A percentile compares a stretch with the other conserved stretches of the same genome.
These are phyloP conservation scores for Eucalyptus pauciflora DNA, from an alignment of 345 rosid species.

Conservation along the genomic window DNA sequence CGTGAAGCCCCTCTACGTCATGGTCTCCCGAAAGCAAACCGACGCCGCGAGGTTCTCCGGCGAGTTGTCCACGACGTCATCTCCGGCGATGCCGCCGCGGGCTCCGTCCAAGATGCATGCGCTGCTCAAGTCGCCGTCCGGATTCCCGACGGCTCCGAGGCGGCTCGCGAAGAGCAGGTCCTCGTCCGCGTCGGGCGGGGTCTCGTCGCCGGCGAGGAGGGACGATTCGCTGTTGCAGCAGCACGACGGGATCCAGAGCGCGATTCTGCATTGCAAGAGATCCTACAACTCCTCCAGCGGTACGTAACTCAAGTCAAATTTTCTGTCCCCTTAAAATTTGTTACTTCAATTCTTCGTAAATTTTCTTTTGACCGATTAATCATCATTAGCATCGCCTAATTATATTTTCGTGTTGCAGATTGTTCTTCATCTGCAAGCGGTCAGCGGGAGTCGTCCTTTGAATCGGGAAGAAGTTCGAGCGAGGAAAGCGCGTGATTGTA, in stretches of 20 bases:
- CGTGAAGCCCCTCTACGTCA: constrained; percentile 60
- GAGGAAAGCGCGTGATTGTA: background rate
- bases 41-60: constrained; percentile 11
- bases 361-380: background rate
- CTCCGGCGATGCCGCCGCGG: constrained; percentile 16
- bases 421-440: background rate
- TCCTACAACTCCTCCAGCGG: constrained; percentile 44
- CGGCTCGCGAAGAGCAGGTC: constrained; percentile 73
- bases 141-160: constrained; percentile 25
- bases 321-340: background rate
- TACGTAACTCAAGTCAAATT: background rate
- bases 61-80: constrained; percentile 16
- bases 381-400: background rate
- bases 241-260: constrained; percentile 90
- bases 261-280: constrained; percentile 92
- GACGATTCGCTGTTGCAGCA: constrained; percentile 81
- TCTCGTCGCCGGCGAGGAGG: constrained; percentile 48
- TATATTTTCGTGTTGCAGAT: background rate
- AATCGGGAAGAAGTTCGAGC: background rate
- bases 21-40: constrained; percentile 24
- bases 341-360: background rate
- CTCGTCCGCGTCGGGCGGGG: constrained; percentile 38
- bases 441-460: background rate
- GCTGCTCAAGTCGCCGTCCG: constrained; percentile 34
- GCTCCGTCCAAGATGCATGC: constrained; percentile 15